Evolutionary conservation across 441 rosid species (phyloP).

Genomic region (Metrosideros polymorpha): DNA sequence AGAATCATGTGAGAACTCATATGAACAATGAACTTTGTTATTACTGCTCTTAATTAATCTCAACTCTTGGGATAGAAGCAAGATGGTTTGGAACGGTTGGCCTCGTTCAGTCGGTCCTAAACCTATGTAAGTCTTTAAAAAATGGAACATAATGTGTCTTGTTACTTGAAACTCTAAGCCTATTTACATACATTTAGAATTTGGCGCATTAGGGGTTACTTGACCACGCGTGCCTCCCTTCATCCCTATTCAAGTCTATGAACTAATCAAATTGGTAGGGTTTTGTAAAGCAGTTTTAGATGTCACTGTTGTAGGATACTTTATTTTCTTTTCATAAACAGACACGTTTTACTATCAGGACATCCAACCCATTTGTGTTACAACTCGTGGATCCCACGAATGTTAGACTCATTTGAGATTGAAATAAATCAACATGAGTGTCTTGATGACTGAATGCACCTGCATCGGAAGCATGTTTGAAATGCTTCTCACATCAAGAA

Average conservation of each 20-base stretch:
- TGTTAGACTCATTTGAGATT: no score
- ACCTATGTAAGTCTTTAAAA: background rate
- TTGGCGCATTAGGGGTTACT: background rate
- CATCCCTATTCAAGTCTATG: background rate
- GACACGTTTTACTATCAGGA: no score
- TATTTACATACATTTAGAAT: background rate
- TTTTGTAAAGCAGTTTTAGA: background rate
- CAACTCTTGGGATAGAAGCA: background rate
- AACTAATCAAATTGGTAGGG: background rate
- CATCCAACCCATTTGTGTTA: no score
- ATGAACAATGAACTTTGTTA: no score
- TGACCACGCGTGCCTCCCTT: background rate
- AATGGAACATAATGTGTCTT: background rate
- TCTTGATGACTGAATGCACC: background rate
- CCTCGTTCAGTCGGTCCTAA: background rate
- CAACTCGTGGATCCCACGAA: no score
- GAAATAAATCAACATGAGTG: no score
- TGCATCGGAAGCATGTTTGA: background rate
- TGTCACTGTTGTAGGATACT: background rate
- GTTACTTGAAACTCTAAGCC: background rate
- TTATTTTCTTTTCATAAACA: background rate
- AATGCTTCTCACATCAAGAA: background rate
- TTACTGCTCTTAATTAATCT: background rate
- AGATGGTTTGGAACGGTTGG: background rate
- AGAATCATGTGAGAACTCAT: background rate